Conservation (phyloP, 2,329 filamentous ascomycete genomes). For the Ramichloridium luteum region DNA sequence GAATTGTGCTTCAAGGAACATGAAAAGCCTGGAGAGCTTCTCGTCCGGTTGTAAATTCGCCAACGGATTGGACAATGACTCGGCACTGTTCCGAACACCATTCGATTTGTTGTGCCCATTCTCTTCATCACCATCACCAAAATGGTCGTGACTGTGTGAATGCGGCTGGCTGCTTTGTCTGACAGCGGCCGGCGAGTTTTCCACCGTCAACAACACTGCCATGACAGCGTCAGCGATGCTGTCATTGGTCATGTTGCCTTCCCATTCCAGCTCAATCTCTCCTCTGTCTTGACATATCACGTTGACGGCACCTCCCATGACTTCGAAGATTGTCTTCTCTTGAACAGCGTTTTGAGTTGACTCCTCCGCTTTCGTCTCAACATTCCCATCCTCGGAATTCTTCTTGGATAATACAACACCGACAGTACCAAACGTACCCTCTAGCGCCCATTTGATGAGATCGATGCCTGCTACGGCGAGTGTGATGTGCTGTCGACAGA, state of each 20-base stretch:
- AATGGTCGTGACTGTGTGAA: constrained; percentile 31
- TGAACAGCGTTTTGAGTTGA: constrained; percentile 51
- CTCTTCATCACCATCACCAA: constrained; percentile 8
- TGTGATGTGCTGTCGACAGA: constrained; percentile 80
- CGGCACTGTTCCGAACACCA: constrained; percentile 25
- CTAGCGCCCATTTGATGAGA: constrained; percentile 83
- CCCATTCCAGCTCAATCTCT: constrained; percentile 87
- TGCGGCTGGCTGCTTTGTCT: constrained; percentile 54
- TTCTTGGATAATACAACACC: constrained; percentile 25
- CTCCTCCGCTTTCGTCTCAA: constrained; percentile 34
- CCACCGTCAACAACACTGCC: constrained; percentile 80
- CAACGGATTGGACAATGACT: constrained; percentile 69
- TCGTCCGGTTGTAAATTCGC: constrained; percentile 59
- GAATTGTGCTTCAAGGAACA: constrained; percentile 96
- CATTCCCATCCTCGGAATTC: constrained; percentile 12
- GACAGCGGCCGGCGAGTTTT: constrained; percentile 88
- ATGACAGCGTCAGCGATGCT: constrained; percentile 96
- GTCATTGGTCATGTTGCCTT: constrained; percentile 95
- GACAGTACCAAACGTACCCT: constrained; percentile 84
- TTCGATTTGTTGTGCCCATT: constrained; percentile 3
- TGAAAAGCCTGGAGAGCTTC: constrained; percentile 71
- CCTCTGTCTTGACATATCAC: constrained; percentile 50
- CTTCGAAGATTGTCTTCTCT: constrained; percentile 43
- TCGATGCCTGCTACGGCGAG: constrained; percentile 82
- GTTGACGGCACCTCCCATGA: constrained; percentile 85